Base-by-base conservation (phyloP, 352 stramenopile genomes). In the Albugo laibachii region DNA sequence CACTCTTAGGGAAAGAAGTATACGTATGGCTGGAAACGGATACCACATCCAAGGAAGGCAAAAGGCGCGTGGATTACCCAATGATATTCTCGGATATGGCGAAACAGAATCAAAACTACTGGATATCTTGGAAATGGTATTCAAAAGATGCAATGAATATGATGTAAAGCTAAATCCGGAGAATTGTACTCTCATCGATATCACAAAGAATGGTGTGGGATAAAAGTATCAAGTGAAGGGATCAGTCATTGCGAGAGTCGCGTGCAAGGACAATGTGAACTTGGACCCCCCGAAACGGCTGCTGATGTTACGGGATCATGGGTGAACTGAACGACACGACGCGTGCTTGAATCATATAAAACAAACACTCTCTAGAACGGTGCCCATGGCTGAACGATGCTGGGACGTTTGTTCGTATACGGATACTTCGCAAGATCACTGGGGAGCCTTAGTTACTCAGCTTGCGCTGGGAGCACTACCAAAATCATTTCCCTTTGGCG, bases 111-210 rank as follows among this genome's bases (percentile, higher is more conserved):
- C 54, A 0, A 20, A 45, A 0, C 13, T 66, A 3, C 39, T 69
- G 31, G 2, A 49, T 0, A 10, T 60, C 12, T 19, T 70, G 0
- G 38, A 46, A 10, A 14, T 49, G 4, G 40, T 55, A 15, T 21
- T 70, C 0, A 11, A 10, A 1, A 31, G 41, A 0, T 65, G 59
- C 27, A 14, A 43, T 12, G 1, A 45, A 8, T 65, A 48, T 24
- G 63, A 50, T 2, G 20, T 67, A 0, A 72, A 72, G 39, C 36
- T 72, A 4, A 45, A 66, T 44, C 54, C 57, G 2, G 52, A 43
- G 13, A 65, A 69, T 39, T 69, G 60, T 19, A 0, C 36, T 16
- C 59, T 73, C 21, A 8, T 36, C 12, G 18, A 0, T 37, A 8
- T 0, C 46, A 65, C 16, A 52, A 55, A 0, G 53, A 49, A 18